Evolutionary conservation across 2,329 filamentous ascomycete genomes (phyloP), one percentile per base, ranked within the genome.

Genomic region (Stromatinia cepivora): DNA sequence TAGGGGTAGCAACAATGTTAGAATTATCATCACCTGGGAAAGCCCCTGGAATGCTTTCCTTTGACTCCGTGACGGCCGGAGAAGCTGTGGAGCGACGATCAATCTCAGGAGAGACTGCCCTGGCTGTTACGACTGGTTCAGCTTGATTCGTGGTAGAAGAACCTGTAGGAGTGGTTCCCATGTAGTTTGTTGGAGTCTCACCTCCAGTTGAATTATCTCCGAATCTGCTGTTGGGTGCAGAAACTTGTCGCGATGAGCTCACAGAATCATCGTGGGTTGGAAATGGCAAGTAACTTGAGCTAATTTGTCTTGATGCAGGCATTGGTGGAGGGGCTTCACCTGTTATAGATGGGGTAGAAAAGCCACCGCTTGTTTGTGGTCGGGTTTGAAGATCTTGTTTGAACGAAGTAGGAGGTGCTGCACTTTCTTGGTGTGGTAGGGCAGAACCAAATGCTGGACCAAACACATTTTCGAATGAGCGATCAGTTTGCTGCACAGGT

Each of bases 391-490:
- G 72, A 46, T 75, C 74, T 48, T 84, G 85, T 76, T 87, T 85
- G 81, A 92, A 92, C 8, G 87, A 87, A 17, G 87, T 87, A 42
- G 80, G 80, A 13, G 86, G 84, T 83, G 82, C 58, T 79, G 79
- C 76, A 42, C 76, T 76, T 63, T 74, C 69, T 66, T 77, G 79
- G 11, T 80, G 81, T 68, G 81, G 77, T 72, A 80, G 80, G 17
- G 81, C 78, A 50, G 80, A 75, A 22, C 81, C 81, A 75, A 88
- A 88, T 1, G 90, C 84, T 59, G 90, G 88, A 2, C 93, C 93
- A 79, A 97, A 97, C 57, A 97, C 88, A 76, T 91, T 93, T 77
- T 97, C 92, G 79, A 97, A 96, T 5, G 89, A 88, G 79, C 86
- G 89, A 73, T 92, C 89, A 62, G 84, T 83, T 69, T 83, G 81